phyloP scores from a whole-genome alignment of 306 rosid genomes.

The Ochetophila trinervis region DNA sequence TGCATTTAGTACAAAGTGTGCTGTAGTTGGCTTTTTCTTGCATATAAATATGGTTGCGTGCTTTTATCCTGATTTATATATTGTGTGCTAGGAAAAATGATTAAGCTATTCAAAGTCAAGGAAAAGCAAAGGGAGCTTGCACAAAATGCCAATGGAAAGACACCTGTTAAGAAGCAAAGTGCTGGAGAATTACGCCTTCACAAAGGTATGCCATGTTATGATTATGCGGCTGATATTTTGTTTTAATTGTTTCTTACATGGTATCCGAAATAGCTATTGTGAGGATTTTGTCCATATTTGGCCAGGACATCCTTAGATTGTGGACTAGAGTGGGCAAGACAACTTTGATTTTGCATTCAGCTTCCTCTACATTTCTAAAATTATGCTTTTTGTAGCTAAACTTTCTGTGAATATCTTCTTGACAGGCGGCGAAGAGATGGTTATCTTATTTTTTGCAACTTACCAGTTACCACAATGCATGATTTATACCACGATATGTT shows the following conservation, averaged over 20 bases:
- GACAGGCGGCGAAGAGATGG: too few species aligned
- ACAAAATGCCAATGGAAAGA: conserved; percentile 43
- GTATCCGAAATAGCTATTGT: conserved; percentile 3
- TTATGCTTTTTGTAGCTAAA: not conserved
- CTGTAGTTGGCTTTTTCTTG: not conserved
- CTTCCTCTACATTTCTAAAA: not conserved
- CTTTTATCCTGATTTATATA: not conserved
- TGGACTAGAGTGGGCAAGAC: not conserved
- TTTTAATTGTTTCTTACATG: not conserved
- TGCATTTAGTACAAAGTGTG: not conserved
- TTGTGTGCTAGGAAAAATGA: conserved; percentile 43
- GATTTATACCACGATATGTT: not conserved
- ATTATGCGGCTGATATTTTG: not conserved
- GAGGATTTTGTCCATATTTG: conserved; percentile 1
- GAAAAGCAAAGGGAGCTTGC: conserved; percentile 56
- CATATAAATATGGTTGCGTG: not conserved
- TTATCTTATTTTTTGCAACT: not conserved
- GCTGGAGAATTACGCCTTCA: conserved; percentile 63
- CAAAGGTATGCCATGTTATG: conserved; percentile 31
- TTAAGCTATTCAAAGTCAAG: conserved; percentile 57
- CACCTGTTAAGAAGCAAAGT: conserved; percentile 43
- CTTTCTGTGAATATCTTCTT: too few species aligned
- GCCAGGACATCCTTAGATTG: not conserved
- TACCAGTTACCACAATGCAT: too few species aligned
- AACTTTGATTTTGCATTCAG: not conserved